Evolutionary conservation across 2,329 filamentous ascomycete genomes (phyloP).

Genomic region (Alternaria novae-zelandiae): DNA sequence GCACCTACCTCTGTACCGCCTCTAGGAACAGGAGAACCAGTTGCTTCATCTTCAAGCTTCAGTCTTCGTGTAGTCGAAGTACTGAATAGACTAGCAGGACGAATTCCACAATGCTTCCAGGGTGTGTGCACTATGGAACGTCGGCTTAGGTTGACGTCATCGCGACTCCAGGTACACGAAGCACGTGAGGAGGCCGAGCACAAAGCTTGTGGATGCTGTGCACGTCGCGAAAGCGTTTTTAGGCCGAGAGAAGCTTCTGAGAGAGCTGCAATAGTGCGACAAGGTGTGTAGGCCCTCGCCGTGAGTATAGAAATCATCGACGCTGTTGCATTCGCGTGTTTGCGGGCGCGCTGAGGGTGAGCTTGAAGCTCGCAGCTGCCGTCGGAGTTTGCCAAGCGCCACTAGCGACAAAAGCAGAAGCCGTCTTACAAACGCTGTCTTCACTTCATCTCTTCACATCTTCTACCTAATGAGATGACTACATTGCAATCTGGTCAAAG

Average conservation of each 20-base stretch:
- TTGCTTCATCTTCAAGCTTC: slow-evolving; percentile 15
- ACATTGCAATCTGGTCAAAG: not conserved
- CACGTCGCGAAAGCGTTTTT: slow-evolving; percentile 12
- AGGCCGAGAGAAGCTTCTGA: slow-evolving; percentile 11
- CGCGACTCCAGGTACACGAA: slow-evolving; percentile 26
- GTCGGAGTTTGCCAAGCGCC: slow-evolving; percentile 14
- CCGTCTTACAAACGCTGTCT: not conserved
- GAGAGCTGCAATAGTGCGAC: slow-evolving; percentile 11
- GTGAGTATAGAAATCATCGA: slow-evolving; percentile 18
- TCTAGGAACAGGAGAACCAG: not conserved
- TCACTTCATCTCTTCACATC: not conserved
- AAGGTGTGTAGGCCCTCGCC: slow-evolving; percentile 25
- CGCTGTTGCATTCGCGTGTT: slow-evolving; percentile 9
- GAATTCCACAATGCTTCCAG: slow-evolving; percentile 1
- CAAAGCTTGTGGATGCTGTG: slow-evolving; percentile 24
- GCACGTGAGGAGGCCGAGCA: slow-evolving; percentile 40
- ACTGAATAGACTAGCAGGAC: slow-evolving; percentile 22
- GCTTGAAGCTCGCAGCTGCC: slow-evolving; percentile 7
- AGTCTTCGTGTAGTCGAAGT: slow-evolving; percentile 19
- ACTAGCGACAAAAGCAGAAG: slow-evolving; percentile 13
- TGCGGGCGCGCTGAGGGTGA: slow-evolving; percentile 15
- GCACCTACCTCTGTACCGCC: slow-evolving; percentile 22
- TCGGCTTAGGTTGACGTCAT: slow-evolving; percentile 12
- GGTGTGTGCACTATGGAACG: not conserved
- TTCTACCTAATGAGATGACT: not conserved